Evolutionary conservation across 257 asterid species (phyloP).

Genomic region (Solanum virginianum): DNA sequence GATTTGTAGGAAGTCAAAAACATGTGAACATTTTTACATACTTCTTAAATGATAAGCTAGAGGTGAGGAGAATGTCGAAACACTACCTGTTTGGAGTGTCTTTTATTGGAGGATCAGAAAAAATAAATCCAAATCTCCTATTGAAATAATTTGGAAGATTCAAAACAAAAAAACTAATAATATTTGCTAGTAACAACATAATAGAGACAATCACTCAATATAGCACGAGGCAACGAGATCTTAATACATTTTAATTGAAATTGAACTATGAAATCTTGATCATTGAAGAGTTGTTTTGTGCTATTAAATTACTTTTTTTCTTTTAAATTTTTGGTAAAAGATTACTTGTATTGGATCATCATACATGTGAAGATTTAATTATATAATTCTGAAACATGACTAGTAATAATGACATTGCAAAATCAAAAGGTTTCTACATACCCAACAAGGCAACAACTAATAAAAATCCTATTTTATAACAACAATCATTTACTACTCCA

Average conservation of each 20-base stretch:
- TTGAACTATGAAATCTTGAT: neutral
- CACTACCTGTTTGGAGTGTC: neutral
- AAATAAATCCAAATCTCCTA: too few species aligned
- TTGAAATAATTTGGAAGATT: too few species aligned
- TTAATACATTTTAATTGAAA: neutral
- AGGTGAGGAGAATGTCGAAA: neutral
- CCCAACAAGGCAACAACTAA: neutral
- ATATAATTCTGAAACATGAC: constrained; percentile 12
- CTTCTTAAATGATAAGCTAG: neutral
- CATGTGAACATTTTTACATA: neutral
- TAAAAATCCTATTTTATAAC: neutral
- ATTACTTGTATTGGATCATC: neutral
- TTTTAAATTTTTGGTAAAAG: neutral
- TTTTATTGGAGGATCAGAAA: too few species aligned
- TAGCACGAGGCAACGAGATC: neutral
- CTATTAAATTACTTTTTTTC: neutral
- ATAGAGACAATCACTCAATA: too few species aligned
- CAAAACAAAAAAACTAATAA: neutral
- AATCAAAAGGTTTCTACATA: neutral
- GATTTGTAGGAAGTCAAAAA: neutral
- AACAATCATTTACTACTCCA: constrained; percentile 6
- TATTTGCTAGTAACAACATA: too few species aligned
- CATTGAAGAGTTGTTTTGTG: neutral
- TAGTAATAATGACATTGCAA: constrained; percentile 16
- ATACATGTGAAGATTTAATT: neutral